A percentile compares a stretch with the other conserved stretches of the same genome.
phyloP scores from a whole-genome alignment of 139 green algal species.

The Chlamydomonas applanata region DNA sequence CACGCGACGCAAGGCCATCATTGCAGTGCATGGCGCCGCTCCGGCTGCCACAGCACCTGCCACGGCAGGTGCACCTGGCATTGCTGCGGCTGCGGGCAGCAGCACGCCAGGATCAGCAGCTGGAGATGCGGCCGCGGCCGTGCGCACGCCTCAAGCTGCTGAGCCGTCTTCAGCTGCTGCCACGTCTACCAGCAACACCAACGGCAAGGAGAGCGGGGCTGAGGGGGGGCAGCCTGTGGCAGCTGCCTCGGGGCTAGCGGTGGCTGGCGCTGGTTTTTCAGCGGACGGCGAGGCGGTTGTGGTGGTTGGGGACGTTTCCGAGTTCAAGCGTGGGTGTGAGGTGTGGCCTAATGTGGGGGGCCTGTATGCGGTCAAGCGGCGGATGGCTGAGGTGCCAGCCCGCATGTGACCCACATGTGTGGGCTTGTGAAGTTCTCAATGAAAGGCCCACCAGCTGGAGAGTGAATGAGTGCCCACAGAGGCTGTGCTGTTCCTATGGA shows the following conservation, averaged over 20 bases:
- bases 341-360: constrained; percentile 27
- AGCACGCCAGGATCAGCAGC: too few species aligned
- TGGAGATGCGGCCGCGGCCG: too few species aligned
- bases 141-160: too few species aligned
- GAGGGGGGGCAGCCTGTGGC: too few species aligned
- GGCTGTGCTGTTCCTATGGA: too few species aligned
- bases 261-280: background rate
- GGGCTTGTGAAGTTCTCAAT: too few species aligned
- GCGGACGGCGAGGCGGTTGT: background rate
- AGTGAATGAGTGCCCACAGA: too few species aligned
- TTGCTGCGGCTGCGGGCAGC: too few species aligned
- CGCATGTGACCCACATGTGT: too few species aligned
- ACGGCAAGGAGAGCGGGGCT: constrained; percentile 1
- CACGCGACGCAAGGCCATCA: constrained; percentile 37
- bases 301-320: constrained; percentile 35
- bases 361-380: constrained; percentile 2
- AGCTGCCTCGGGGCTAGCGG: background rate
- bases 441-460: too few species aligned
- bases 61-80: too few species aligned
- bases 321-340: constrained; percentile 59
- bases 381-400: too few species aligned
- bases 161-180: constrained; percentile 7
- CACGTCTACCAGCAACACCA: background rate
- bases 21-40: constrained; percentile 34
- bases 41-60: constrained; percentile 7